Percentiles rank a stretch among this genome's conserved stretches.
These are phyloP conservation scores for Stephanocyclus meneghinianus DNA, from an alignment of 352 stramenopile species.

Conservation along the genomic window DNA sequence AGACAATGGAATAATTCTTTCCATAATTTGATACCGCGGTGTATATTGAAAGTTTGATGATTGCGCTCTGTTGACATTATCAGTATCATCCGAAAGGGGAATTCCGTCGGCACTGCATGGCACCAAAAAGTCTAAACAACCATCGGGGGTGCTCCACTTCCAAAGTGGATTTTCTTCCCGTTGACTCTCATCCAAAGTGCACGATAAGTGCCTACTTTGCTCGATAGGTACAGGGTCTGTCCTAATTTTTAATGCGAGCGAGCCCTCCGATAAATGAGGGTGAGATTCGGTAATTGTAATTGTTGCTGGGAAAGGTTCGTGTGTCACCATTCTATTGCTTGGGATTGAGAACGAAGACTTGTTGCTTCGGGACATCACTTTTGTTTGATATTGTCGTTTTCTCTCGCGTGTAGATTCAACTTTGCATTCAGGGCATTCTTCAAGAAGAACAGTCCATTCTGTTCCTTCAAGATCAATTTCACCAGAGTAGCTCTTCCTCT, in stretches of 20 bases:
- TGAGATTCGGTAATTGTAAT: constrained; percentile 28
- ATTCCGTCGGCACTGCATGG: constrained; percentile 20
- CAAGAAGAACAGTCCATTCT: constrained; percentile 15
- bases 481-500: not conserved
- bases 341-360: not conserved
- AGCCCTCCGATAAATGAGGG: constrained; percentile 3
- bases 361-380: not conserved
- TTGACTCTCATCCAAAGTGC: constrained; percentile 1
- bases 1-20: constrained; percentile 39
- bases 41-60: not conserved
- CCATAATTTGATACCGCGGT: constrained; percentile 32
- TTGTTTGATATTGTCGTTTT: not conserved
- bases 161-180: no score
- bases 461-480: not conserved
- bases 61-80: not conserved
- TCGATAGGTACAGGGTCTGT: constrained; percentile 31
- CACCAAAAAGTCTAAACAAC: constrained; percentile 26
- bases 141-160: not conserved
- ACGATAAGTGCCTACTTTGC: constrained; percentile 13
- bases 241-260: constrained; percentile 23
- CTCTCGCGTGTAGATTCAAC: constrained; percentile 5
- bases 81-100: not conserved
- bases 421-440: constrained; percentile 31
- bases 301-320: constrained; percentile 32
- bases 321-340: not conserved